These are phyloP conservation scores for Saksenaea oblongispora DNA, from an alignment of 371 early-diverging fungal species.

Conservation along the genomic window DNA sequence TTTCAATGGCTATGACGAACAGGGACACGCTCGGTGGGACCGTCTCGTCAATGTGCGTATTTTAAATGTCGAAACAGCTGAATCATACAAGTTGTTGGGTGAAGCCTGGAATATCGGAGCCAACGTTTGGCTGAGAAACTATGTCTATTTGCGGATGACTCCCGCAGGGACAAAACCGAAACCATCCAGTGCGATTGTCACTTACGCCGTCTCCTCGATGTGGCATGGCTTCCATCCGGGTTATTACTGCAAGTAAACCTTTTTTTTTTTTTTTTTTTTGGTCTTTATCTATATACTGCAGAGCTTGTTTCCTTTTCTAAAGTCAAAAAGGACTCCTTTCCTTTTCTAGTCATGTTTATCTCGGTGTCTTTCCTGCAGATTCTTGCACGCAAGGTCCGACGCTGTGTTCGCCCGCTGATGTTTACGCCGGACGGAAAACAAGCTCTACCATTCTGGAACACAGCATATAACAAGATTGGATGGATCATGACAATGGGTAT, in stretches of 20 bases:
- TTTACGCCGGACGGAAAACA: slow-evolving; percentile 36
- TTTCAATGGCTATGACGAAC: slow-evolving; percentile 64
- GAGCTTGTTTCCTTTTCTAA: too few relatives aligned
- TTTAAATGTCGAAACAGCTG: slow-evolving; percentile 65
- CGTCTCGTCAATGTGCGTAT: slow-evolving; percentile 72
- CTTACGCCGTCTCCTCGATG: slow-evolving; percentile 76
- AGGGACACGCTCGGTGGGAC: slow-evolving; percentile 50
- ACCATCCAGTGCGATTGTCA: slow-evolving; percentile 56
- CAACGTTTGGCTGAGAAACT: slow-evolving; percentile 75
- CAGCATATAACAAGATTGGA: slow-evolving; percentile 64
- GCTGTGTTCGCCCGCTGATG: slow-evolving; percentile 64
- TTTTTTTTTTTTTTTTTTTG: slow-evolving; percentile 7
- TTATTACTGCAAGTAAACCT: slow-evolving; percentile 62
- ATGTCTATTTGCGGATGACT: slow-evolving; percentile 74
- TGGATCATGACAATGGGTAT: slow-evolving; percentile 60
- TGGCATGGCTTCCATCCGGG: slow-evolving; percentile 94
- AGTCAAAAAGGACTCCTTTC: too few relatives aligned
- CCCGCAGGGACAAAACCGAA: slow-evolving; percentile 53
- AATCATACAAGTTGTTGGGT: slow-evolving; percentile 63
- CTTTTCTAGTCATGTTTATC: slow-evolving; percentile 52
- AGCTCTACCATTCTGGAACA: slow-evolving; percentile 32
- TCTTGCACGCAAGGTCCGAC: slow-evolving; percentile 52
- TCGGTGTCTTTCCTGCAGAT: slow-evolving; percentile 53
- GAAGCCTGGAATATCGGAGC: slow-evolving; percentile 88
- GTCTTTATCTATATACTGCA: too few relatives aligned